Base-by-base conservation (phyloP, 371 early-diverging fungal genomes). In the Mortierella polycephala region DNA sequence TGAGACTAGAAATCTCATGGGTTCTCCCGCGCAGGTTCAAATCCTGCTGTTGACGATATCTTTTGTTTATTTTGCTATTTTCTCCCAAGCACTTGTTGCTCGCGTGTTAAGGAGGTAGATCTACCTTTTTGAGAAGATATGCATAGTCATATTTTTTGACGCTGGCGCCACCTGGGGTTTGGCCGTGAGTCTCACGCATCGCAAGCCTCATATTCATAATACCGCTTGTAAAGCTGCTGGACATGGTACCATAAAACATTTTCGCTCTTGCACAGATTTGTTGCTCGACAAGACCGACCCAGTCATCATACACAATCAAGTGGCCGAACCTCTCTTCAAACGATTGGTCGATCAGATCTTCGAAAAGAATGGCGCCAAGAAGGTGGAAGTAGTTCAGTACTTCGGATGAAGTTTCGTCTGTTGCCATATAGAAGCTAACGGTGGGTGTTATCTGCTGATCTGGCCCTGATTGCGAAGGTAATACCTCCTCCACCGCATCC, bases 241-340 rank as follows among this genome's bases (percentile, higher is more conserved):
- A 60, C 76, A 68, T 75, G 18, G 68, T 67, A 0, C 76, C 76
- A 40, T 59, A 53, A 60, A 76, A 67, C 46, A 7, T 18, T 4
- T 39, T 47, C 0, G 67, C 67, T 10, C 60, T 47, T 0, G 67
- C 60, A 46, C 71, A 76, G 13, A 76, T 60, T 14, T 63, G 18
- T 14, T 70, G 76, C 67, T 67, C 68, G 0, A 76, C 67, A 5
- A 67, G 61, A 6, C 71, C 76, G 12, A 75, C 60, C 67, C 76
- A 75, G 37, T 75, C 76, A 39, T 76, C 68, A 37, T 42, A 63
- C 11, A 62, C 71, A 10, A 66, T 7, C 30, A 75, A 49, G 59
- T 71, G 61, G 11, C 56, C 50, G 41, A 66, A 75, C 23, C 60
- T 30, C 8, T 50, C 18, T 12, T 67, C 63, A 44, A 75, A 75